Evolutionary conservation across 2,329 filamentous ascomycete genomes (phyloP).

Genomic region (Fusarium sp.): DNA sequence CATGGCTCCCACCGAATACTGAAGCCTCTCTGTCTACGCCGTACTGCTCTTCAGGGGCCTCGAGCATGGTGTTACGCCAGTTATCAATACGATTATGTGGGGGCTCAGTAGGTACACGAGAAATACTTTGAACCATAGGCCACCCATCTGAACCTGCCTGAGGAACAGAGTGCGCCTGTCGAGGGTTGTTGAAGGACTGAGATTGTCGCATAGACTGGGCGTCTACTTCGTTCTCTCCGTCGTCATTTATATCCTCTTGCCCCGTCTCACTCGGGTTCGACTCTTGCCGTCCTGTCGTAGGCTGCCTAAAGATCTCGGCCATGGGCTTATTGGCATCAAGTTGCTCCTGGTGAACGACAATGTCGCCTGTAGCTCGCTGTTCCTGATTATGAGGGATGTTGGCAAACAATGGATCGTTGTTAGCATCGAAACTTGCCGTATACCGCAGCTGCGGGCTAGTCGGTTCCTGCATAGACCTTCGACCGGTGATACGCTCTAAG

Average conservation of each 20-base stretch:
- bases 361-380: conserved; percentile 17
- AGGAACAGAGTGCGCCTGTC: not conserved
- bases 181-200: conserved; percentile 2
- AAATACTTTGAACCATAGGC: not conserved
- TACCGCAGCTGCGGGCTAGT: conserved; percentile 2
- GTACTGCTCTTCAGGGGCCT: not conserved
- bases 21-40: not conserved
- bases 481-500: not conserved
- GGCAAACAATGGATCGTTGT: conserved; percentile 28
- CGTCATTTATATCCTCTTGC: not conserved
- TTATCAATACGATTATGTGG: not conserved
- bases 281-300: not conserved
- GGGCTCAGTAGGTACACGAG: not conserved
- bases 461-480: not conserved
- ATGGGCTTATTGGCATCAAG: not conserved
- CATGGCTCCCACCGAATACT: conserved; percentile 8
- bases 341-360: conserved; percentile 20
- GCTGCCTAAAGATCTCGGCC: not conserved
- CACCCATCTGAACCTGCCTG: not conserved
- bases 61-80: conserved; percentile 5
- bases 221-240: not conserved
- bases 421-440: conserved; percentile 28
- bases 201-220: not conserved
- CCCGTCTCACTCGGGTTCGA: not conserved
- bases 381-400: conserved; percentile 23